phyloP scores from a whole-genome alignment of 176 grass and related monocot species.

The Olyra latifolia region DNA sequence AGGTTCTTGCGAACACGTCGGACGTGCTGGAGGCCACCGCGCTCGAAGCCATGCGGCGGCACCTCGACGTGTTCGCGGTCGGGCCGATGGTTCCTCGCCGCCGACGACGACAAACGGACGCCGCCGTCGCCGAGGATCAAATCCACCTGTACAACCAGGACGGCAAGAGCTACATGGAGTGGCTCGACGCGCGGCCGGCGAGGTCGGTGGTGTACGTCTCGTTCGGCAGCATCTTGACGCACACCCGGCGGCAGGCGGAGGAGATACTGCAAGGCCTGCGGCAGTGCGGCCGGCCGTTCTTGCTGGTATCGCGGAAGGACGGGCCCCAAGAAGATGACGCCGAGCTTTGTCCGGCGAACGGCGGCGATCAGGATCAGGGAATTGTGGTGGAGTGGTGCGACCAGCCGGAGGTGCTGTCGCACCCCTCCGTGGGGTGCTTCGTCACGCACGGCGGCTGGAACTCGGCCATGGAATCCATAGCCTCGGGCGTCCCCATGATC shows the following conservation, averaged over 20 bases:
- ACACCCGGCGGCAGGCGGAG: constrained; percentile 37
- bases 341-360: background rate
- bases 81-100: constrained; percentile 16
- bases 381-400: constrained; percentile 56
- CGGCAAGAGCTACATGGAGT: constrained; percentile 43
- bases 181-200: constrained; percentile 33
- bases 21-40: constrained; percentile 32
- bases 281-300: constrained; percentile 27
- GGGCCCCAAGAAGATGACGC: background rate
- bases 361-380: background rate
- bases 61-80: constrained; percentile 20
- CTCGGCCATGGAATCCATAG: constrained; percentile 45
- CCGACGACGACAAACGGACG: background rate
- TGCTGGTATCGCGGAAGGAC: constrained; percentile 46
- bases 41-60: background rate
- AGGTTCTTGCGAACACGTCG: constrained; percentile 35
- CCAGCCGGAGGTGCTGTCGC: constrained; percentile 49
- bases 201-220: constrained; percentile 58
- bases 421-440: background rate
- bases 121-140: background rate
- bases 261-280: constrained; percentile 38
- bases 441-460: too few relatives aligned
- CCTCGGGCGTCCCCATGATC: constrained; percentile 32
- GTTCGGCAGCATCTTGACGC: constrained; percentile 50
- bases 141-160: constrained; percentile 17